Evolutionary conservation across 768 basidiomycete species (phyloP).

Genomic region (Lactifluus subvellereus): DNA sequence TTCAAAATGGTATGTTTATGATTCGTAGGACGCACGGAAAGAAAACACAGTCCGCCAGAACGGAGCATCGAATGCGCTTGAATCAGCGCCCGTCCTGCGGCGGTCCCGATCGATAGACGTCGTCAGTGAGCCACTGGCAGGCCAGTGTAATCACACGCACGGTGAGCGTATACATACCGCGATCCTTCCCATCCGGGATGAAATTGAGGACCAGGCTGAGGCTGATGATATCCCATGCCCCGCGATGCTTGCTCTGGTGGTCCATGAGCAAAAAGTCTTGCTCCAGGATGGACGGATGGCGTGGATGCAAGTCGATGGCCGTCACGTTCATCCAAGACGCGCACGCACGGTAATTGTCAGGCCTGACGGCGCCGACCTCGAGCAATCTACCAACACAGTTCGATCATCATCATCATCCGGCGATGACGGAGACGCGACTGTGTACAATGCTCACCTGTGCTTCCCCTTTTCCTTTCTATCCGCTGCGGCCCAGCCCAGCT

Average conservation of each 20-base stretch:
- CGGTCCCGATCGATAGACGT: neutral
- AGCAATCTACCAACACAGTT: conserved; percentile 48
- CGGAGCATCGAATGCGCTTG: conserved; percentile 53
- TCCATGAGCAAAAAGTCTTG: conserved; percentile 80
- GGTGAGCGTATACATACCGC: conserved; percentile 49
- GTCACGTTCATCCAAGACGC: conserved; percentile 64
- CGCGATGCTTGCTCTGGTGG: conserved; percentile 38
- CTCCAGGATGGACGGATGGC: conserved; percentile 75
- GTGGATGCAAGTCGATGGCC: conserved; percentile 80
- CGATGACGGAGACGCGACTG: neutral
- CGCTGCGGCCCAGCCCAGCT: conserved; percentile 32
- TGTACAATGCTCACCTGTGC: conserved; percentile 35
- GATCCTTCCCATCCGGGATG: conserved; percentile 62
- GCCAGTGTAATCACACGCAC: neutral
- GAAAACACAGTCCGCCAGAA: conserved; percentile 55
- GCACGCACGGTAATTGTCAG: conserved; percentile 70
- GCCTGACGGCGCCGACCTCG: conserved; percentile 84
- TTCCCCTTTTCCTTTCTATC: conserved; percentile 23
- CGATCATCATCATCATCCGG: neutral
- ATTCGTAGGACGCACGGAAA: conserved; percentile 47
- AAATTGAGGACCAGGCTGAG: conserved; percentile 90
- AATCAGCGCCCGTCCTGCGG: conserved; percentile 64
- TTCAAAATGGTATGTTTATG: neutral
- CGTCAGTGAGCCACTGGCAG: neutral
- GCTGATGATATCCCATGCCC: conserved; percentile 73